Conservation (phyloP, 495 filamentous ascomycete species). For the Aspergillus haitiensis region DNA sequence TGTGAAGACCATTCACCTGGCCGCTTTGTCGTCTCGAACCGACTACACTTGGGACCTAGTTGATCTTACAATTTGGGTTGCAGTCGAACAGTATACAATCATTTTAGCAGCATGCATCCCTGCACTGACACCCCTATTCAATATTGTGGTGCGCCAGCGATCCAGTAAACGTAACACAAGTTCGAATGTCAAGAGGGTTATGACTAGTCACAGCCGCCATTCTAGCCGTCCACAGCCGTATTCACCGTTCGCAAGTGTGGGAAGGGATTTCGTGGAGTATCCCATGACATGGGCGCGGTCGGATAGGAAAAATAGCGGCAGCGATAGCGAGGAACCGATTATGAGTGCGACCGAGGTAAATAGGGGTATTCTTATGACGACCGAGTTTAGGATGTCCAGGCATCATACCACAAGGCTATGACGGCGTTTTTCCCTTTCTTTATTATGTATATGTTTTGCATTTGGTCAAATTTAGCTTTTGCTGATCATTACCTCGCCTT, state of each 20-base stretch:
- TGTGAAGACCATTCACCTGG: slow-evolving; percentile 18
- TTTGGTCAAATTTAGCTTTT: neutral
- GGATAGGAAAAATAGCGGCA: neutral
- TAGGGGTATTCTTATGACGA: slow-evolving; percentile 8
- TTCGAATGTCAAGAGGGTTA: neutral
- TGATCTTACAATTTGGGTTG: slow-evolving; percentile 14
- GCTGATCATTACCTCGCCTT: neutral
- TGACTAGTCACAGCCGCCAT: neutral
- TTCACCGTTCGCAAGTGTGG: slow-evolving; percentile 12
- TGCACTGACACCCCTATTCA: slow-evolving; percentile 15
- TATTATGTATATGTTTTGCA: neutral
- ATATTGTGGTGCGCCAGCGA: slow-evolving; percentile 12
- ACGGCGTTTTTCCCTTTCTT: neutral
- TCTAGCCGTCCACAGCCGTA: slow-evolving; percentile 8
- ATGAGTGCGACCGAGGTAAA: slow-evolving; percentile 3
- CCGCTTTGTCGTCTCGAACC: slow-evolving; percentile 1
- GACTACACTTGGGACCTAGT: slow-evolving; percentile 15
- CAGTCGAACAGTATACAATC: slow-evolving; percentile 19
- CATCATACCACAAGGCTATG: neutral
- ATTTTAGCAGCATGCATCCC: slow-evolving; percentile 21
- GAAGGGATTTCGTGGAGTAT: slow-evolving; percentile 14
- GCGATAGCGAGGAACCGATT: slow-evolving; percentile 15
- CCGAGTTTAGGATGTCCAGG: slow-evolving; percentile 2
- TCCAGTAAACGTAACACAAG: slow-evolving; percentile 9
- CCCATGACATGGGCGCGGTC: slow-evolving; percentile 8